phyloP scores from a whole-genome alignment of 2,329 filamentous ascomycete species.

The Colletotrichum kahawae region DNA sequence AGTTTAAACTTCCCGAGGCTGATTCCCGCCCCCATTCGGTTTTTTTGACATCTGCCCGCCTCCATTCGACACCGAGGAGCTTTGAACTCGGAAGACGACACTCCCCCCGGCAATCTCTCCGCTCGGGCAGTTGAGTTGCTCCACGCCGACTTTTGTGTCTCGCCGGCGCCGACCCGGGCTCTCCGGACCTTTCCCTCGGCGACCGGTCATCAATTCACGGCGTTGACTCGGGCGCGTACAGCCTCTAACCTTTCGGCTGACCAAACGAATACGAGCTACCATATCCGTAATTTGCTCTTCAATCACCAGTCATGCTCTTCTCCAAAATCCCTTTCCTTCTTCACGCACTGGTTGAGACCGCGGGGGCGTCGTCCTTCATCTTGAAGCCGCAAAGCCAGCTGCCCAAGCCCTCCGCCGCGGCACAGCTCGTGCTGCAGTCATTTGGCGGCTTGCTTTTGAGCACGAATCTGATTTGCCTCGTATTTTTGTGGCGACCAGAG shows the following conservation, averaged over 20 bases:
- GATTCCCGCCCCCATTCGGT: background rate
- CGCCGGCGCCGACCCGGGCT: background rate
- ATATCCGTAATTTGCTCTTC: background rate
- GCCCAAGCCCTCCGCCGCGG: conserved; percentile 40
- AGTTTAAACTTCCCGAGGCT: background rate
- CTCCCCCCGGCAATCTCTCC: background rate
- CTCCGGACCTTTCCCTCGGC: background rate
- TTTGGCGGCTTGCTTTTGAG: conserved; percentile 53
- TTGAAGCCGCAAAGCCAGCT: conserved; percentile 47
- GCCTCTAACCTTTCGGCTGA: background rate
- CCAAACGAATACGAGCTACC: background rate
- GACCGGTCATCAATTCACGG: background rate
- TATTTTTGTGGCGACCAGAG: conserved; percentile 33
- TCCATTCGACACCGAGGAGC: background rate
- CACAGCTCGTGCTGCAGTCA: conserved; percentile 48
- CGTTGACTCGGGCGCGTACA: background rate
- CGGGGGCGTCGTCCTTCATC: conserved; percentile 52
- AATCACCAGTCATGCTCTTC: conserved; percentile 22
- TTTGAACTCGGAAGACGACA: background rate
- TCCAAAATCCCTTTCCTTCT: conserved; percentile 38
- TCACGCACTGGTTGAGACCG: conserved; percentile 44
- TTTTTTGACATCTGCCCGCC: background rate
- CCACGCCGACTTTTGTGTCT: background rate
- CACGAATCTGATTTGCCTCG: conserved; percentile 47
- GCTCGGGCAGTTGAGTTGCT: conserved; percentile 10